phyloP scores from a whole-genome alignment of 129 eudicot genomes.

The Saposhnikovia divaricata region DNA sequence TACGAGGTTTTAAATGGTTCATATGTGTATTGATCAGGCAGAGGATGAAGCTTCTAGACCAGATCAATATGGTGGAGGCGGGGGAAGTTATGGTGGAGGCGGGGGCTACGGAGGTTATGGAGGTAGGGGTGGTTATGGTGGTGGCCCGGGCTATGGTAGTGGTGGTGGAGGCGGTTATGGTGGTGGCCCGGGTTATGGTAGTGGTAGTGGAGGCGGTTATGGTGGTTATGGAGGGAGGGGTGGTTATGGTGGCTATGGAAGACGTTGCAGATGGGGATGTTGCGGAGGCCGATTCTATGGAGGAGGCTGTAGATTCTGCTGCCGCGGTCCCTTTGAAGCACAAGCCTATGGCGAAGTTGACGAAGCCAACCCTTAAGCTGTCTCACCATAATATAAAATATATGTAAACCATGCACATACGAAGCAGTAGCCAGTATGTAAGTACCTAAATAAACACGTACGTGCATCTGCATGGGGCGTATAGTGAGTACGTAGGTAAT shows the following conservation, averaged over 20 bases:
- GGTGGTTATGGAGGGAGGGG: conserved; percentile 25
- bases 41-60: not conserved
- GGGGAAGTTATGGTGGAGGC: not conserved
- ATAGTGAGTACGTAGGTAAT: not conserved
- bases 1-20: not conserved
- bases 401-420: not conserved
- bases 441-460: not conserved
- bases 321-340: conserved; percentile 3
- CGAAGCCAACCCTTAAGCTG: conserved; percentile 8
- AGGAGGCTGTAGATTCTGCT: conserved; percentile 9
- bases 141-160: too few species aligned
- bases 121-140: not conserved
- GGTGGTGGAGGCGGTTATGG: conserved; percentile 2
- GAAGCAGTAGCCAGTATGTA: not conserved
- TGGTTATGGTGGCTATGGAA: not conserved
- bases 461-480: not conserved
- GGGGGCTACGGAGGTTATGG: not conserved
- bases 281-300: conserved; percentile 16
- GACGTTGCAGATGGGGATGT: conserved; percentile 18
- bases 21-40: not conserved
- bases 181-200: not conserved
- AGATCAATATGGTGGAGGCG: not conserved
- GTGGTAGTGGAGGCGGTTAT: conserved; percentile 18
- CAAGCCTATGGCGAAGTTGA: not conserved
- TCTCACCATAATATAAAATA: too few species aligned